phyloP scores from a whole-genome alignment of 768 basidiomycete species.

The Trametes elegans region DNA sequence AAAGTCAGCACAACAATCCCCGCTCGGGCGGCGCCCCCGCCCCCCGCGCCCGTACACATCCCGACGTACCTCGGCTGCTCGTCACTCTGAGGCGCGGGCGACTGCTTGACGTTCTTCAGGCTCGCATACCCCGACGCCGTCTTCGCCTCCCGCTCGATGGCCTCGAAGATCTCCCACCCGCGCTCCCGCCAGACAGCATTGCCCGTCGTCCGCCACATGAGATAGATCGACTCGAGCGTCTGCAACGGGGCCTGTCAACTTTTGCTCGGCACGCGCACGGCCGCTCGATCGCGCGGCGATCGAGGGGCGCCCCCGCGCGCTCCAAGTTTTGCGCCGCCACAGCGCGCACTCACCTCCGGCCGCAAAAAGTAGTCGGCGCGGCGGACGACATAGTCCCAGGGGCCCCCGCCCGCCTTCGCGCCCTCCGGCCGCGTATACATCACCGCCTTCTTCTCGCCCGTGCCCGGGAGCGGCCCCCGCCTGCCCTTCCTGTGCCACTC shows the following conservation, averaged over 20 bases:
- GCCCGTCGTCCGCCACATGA: slow-evolving; percentile 70
- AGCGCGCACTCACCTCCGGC: slow-evolving; percentile 63
- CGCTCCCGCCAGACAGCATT: slow-evolving; percentile 66
- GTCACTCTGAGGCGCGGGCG: slow-evolving; percentile 42
- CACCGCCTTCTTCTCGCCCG: slow-evolving; percentile 41
- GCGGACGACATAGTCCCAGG: slow-evolving; percentile 51
- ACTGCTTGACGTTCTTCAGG: slow-evolving; percentile 45
- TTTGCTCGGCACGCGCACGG: neutral
- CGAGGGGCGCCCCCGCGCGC: too few species aligned
- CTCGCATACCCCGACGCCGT: slow-evolving; percentile 63
- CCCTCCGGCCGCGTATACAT: slow-evolving; percentile 28
- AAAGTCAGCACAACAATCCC: neutral
- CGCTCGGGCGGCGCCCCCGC: too few species aligned
- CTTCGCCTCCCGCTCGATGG: slow-evolving; percentile 58
- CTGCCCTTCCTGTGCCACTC: slow-evolving; percentile 36
- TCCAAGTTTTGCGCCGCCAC: too few species aligned
- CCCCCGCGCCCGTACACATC: too few species aligned
- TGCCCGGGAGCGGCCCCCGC: slow-evolving; percentile 51
- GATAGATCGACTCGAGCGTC: slow-evolving; percentile 72
- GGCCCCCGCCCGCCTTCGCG: slow-evolving; percentile 11
- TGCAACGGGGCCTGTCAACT: slow-evolving; percentile 26
- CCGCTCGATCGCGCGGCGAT: too few species aligned
- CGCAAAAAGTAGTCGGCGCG: slow-evolving; percentile 55
- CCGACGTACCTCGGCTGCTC: slow-evolving; percentile 70
- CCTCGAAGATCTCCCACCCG: slow-evolving; percentile 69